Evolutionary conservation across 139 green algal genomes (phyloP).

Genomic region (Edaphochlamys debaryana): DNA sequence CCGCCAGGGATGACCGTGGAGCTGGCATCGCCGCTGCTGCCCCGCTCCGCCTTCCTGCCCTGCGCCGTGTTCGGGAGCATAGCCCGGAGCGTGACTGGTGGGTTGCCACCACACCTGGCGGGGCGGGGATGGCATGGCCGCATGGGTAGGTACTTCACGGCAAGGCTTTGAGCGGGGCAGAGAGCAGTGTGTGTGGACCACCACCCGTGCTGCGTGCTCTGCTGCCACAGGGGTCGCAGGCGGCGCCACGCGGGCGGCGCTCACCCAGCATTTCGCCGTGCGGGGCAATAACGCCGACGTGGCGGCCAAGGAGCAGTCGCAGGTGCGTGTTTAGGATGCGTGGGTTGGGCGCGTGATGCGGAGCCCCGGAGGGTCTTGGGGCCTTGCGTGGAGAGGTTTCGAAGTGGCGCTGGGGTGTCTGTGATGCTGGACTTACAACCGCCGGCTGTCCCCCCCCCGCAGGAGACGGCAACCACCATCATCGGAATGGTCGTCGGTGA

Average conservation of each 20-base stretch:
- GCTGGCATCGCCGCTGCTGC: slow-evolving; percentile 63
- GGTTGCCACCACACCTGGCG: too few species aligned
- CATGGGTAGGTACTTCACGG: too few species aligned
- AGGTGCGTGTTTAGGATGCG: too few species aligned
- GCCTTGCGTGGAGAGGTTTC: too few species aligned
- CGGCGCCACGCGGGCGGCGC: slow-evolving; percentile 80
- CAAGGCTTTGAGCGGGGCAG: too few species aligned
- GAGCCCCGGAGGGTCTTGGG: too few species aligned
- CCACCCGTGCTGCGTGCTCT: too few species aligned
- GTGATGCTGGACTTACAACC: background rate
- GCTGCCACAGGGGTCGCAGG: slow-evolving; percentile 69
- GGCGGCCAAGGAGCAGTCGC: slow-evolving; percentile 83
- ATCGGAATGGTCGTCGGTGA: slow-evolving; percentile 84
- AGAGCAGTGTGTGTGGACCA: too few species aligned
- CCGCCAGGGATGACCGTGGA: slow-evolving; percentile 67
- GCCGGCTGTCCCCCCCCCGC: too few species aligned
- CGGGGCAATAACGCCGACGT: slow-evolving; percentile 85
- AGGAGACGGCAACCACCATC: slow-evolving; percentile 82
- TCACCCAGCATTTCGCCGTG: slow-evolving; percentile 89
- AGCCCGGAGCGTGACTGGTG: slow-evolving; percentile 67
- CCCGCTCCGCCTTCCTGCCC: slow-evolving; percentile 55
- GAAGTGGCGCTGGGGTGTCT: too few species aligned
- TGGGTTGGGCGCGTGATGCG: too few species aligned
- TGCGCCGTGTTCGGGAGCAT: slow-evolving; percentile 75
- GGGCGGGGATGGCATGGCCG: too few species aligned